Conservation (phyloP, 139 green algal genomes). For the Tetradesmus lagerheimii region DNA sequence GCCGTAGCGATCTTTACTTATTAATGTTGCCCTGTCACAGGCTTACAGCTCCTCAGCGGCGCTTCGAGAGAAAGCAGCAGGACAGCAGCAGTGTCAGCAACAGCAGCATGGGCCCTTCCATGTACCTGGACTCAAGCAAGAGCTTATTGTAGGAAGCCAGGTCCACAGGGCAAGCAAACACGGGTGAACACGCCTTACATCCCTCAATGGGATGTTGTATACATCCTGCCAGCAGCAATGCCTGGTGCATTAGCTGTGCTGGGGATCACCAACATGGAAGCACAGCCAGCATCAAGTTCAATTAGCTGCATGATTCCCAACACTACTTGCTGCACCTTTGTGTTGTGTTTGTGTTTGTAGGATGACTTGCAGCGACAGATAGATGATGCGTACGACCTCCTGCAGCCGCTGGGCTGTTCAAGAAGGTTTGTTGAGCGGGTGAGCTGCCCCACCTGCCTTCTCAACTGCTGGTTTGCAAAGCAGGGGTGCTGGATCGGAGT, state of each 20-base stretch:
- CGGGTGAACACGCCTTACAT: neutral
- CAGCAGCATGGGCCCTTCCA: neutral
- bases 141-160: neutral
- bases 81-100: conserved; percentile 9
- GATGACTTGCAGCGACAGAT: neutral
- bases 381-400: neutral
- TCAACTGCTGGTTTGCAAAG: neutral
- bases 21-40: neutral
- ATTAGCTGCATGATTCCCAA: neutral
- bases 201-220: neutral
- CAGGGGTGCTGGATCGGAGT: neutral
- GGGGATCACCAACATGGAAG: neutral
- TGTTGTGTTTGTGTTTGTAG: neutral
- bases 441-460: neutral
- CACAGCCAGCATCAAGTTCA: neutral
- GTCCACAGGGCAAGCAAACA: neutral
- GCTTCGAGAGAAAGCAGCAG: neutral
- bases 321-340: neutral
- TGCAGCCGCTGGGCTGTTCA: neutral
- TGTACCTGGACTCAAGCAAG: neutral
- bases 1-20: neutral
- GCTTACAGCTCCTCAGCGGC: neutral
- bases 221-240: neutral
- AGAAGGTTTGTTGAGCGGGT: neutral
- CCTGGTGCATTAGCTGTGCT: neutral